Evolutionary conservation across 768 basidiomycete genomes (phyloP).

Genomic region (Trametes cingulata): DNA sequence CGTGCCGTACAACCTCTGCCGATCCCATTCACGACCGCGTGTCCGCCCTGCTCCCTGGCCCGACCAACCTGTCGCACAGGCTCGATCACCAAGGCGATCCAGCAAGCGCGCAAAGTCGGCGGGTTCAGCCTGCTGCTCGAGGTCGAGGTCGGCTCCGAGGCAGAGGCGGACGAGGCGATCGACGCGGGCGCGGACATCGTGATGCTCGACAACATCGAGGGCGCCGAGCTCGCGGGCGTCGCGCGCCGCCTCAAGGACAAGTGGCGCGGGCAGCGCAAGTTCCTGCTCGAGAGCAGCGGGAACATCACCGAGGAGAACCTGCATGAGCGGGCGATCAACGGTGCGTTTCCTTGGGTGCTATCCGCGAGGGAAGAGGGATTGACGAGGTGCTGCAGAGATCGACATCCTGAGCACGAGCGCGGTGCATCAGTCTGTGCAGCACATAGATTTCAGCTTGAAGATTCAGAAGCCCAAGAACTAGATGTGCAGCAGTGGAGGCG

Average conservation of each 20-base stretch:
- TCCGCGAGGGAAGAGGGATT: not conserved
- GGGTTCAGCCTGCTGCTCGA: conserved; percentile 92
- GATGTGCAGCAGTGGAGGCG: not conserved
- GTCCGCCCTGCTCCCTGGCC: not conserved
- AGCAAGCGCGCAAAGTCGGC: conserved; percentile 83
- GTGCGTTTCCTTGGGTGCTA: conserved; percentile 45
- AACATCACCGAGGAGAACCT: conserved; percentile 91
- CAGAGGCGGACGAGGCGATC: conserved; percentile 96
- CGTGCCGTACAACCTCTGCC: not conserved
- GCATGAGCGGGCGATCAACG: conserved; percentile 76
- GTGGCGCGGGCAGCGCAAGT: conserved; percentile 81
- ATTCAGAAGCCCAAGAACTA: conserved; percentile 65
- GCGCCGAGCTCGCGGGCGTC: conserved; percentile 63
- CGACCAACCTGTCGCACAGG: conserved; percentile 43
- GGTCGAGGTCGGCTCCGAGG: conserved; percentile 88
- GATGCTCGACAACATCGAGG: conserved; percentile 95
- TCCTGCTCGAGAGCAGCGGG: conserved; percentile 91
- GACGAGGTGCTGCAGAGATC: conserved; percentile 58
- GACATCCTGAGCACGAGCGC: conserved; percentile 92
- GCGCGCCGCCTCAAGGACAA: conserved; percentile 73
- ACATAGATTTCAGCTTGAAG: conserved; percentile 97
- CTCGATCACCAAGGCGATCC: conserved; percentile 87
- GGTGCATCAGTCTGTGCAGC: conserved; percentile 89
- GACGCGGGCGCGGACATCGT: conserved; percentile 92
- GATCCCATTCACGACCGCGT: not conserved